Conservation (phyloP, 805 yeast species). For the Metschnikowia vanudenii region DNA sequence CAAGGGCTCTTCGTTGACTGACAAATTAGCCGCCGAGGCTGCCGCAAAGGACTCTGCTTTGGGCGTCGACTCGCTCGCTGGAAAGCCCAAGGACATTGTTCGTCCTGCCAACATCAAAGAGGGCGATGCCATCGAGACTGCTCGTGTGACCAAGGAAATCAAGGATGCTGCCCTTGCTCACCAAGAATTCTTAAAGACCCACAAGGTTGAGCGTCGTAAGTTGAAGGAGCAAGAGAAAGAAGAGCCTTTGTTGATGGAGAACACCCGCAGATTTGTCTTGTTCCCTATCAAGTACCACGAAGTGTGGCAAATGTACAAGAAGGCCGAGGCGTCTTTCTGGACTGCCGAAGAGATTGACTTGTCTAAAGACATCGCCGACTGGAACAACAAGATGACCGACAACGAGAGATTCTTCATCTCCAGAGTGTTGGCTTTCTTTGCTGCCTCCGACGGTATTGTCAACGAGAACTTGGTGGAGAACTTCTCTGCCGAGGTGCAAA, state of each 20-base stretch:
- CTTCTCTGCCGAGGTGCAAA: conserved; percentile 94
- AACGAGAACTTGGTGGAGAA: conserved; percentile 97
- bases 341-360: conserved; percentile 98
- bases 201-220: conserved; percentile 67
- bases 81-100: conserved; percentile 22
- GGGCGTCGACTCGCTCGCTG: conserved; percentile 20
- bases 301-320: conserved; percentile 98
- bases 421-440: conserved; percentile 93
- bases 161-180: conserved; percentile 41
- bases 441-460: conserved; percentile 98
- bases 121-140: conserved; percentile 22
- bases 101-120: conserved; percentile 20
- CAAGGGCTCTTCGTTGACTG: conserved; percentile 40
- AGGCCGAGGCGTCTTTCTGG: conserved; percentile 99
- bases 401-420: conserved; percentile 92
- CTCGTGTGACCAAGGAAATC: conserved; percentile 25
- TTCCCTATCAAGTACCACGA: conserved; percentile 97
- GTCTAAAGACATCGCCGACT: conserved; percentile 85
- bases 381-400: conserved; percentile 86
- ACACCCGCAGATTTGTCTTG: conserved; percentile 83
- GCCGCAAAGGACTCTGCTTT: conserved; percentile 18
- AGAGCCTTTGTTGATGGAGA: conserved; percentile 85
- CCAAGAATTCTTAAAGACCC: conserved; percentile 54
- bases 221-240: conserved; percentile 76
- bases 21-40: conserved; percentile 40